phyloP scores from a whole-genome alignment of 306 rosid genomes.

The Abrus precatorius region DNA sequence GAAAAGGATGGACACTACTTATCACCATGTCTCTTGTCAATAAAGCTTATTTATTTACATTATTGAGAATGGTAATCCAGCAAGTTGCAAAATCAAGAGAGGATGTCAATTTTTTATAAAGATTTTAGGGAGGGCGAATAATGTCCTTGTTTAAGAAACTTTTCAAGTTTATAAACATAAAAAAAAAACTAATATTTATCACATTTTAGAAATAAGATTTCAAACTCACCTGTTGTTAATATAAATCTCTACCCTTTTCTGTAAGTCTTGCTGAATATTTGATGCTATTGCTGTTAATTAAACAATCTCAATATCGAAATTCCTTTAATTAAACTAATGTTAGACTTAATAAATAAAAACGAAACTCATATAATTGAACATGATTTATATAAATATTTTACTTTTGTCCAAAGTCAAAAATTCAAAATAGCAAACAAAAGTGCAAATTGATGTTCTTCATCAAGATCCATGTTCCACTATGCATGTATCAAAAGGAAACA shows the following conservation, averaged over 20 bases:
- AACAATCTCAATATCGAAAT: neutral
- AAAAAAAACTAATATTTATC: no score
- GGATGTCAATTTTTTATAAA: constrained; percentile 7
- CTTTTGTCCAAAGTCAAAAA: no score
- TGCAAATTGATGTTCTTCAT: neutral
- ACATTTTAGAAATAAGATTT: no score
- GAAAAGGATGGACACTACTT: neutral
- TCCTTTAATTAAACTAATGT: neutral
- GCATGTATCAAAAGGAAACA: neutral
- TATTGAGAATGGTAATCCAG: constrained; percentile 34
- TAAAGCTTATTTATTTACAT: neutral
- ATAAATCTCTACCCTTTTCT: no score
- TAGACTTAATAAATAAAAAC: no score
- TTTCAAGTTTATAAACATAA: no score
- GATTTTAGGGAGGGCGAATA: no score
- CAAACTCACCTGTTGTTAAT: no score
- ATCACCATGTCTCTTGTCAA: neutral
- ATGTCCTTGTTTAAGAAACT: no score
- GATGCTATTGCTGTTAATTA: neutral
- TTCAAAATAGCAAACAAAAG: no score
- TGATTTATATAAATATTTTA: neutral
- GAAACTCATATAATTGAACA: neutral
- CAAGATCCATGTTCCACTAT: neutral
- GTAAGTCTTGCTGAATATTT: neutral
- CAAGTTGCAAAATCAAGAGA: constrained; percentile 20